Evolutionary conservation across 345 rosid genomes (phyloP).

Genomic region (Arabis alpina): DNA sequence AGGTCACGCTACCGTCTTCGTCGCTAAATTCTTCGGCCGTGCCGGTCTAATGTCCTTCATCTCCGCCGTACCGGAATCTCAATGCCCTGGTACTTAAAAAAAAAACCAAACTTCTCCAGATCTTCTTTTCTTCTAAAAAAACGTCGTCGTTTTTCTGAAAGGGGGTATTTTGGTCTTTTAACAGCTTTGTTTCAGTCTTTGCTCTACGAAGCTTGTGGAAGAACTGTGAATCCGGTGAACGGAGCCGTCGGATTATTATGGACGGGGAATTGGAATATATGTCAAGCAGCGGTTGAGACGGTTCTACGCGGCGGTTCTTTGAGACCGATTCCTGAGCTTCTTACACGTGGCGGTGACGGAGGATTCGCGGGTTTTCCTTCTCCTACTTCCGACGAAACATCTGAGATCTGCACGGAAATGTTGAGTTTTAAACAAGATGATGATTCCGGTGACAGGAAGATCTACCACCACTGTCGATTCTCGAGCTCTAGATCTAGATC

Average conservation of each 20-base stretch:
- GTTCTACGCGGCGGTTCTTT: slow-evolving; percentile 64
- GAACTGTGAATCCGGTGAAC: slow-evolving; percentile 69
- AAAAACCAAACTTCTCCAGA: neutral
- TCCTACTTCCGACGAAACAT: slow-evolving; percentile 60
- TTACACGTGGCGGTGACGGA: neutral
- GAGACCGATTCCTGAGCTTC: slow-evolving; percentile 49
- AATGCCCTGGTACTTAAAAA: slow-evolving; percentile 56
- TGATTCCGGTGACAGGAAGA: slow-evolving; percentile 40
- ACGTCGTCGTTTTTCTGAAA: neutral
- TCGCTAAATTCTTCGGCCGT: slow-evolving; percentile 93
- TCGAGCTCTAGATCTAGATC: slow-evolving; percentile 75
- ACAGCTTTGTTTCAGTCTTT: slow-evolving; percentile 74
- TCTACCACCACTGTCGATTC: slow-evolving; percentile 59
- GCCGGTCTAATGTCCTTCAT: slow-evolving; percentile 82
- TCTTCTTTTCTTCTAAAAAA: neutral
- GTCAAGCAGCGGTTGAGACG: slow-evolving; percentile 66
- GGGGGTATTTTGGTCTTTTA: slow-evolving; percentile 2
- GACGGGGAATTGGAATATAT: slow-evolving; percentile 69
- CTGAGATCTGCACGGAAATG: slow-evolving; percentile 65
- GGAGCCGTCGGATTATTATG: slow-evolving; percentile 76
- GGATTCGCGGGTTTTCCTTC: slow-evolving; percentile 38
- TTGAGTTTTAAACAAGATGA: slow-evolving; percentile 48
- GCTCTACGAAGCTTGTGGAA: slow-evolving; percentile 68
- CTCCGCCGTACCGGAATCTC: slow-evolving; percentile 66
- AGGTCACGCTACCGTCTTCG: slow-evolving; percentile 84